phyloP scores from a whole-genome alignment of 495 filamentous ascomycete genomes.

The Emericellopsis terricola region DNA sequence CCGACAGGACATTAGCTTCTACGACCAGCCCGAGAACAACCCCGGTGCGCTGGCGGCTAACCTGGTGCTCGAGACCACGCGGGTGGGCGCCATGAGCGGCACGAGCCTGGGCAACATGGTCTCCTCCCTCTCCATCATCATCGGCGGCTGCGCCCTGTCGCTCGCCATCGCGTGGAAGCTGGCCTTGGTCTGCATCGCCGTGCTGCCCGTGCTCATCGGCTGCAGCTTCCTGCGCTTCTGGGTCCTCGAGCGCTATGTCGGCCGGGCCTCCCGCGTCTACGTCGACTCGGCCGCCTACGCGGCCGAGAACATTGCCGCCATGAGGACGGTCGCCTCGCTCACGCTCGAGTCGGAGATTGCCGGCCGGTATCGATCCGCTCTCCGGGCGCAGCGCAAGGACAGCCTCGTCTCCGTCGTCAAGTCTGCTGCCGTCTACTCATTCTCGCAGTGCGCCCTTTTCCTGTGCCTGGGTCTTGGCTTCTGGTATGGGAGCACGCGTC shows the following conservation, averaged over 20 bases:
- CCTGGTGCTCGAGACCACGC: conserved; percentile 29
- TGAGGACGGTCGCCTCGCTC: conserved; percentile 34
- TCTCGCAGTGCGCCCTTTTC: conserved; percentile 16
- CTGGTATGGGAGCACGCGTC: conserved; percentile 35
- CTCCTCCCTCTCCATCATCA: conserved; percentile 12
- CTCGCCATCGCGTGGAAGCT: conserved; percentile 25
- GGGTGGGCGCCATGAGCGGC: conserved; percentile 30
- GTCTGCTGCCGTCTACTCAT: conserved; percentile 5
- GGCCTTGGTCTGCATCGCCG: conserved; percentile 13
- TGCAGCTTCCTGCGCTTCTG: conserved; percentile 16
- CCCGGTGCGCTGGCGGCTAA: conserved; percentile 29
- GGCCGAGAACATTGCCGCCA: conserved; percentile 32
- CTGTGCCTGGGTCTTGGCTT: conserved; percentile 36
- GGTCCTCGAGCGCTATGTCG: conserved; percentile 17
- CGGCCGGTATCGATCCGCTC: conserved; percentile 5
- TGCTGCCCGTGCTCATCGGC: conserved; percentile 11
- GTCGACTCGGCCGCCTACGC: conserved; percentile 43
- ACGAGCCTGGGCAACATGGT: conserved; percentile 13
- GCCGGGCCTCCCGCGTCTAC: conserved; percentile 45
- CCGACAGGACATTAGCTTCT: conserved; percentile 26
- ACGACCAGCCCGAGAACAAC: conserved; percentile 31
- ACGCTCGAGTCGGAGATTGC: conserved; percentile 19
- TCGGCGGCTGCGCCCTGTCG: conserved; percentile 13
- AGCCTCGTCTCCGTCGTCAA: conserved; percentile 5
- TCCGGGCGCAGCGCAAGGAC: conserved; percentile 11